Base-by-base conservation (phyloP, 179 eudicot genomes). In the Silene noctiflora region DNA sequence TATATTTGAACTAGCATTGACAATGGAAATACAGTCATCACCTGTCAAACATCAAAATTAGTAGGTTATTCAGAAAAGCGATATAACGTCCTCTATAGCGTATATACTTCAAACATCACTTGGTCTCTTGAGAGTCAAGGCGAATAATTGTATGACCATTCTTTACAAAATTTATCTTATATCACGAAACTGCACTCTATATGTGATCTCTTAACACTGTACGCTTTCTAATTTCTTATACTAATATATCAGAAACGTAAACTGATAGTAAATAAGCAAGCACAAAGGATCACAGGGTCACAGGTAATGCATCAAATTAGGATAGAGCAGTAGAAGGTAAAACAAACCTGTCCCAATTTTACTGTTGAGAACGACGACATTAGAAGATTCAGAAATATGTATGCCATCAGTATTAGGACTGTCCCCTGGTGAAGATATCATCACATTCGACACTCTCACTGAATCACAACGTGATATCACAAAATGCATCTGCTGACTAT, bases 1-100 rank as follows among this genome's bases (percentile, higher is more conserved):
- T 82, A 94, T 91, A 75, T 51, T 80, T 75, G 97, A 89, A 78
- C 96, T 91, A 14, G 80, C 97, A 76, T 82, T 91, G 39, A 91
- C 97, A 16, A 94, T 94, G 17, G 98, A 94, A 77, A 94, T 76
- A 81, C 98, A 94, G 76, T 94, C 98, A 77, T 94, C 98, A 67
- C 98, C 97, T 94, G 69, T 51, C 68, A 62, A 62, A 25, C 75
- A 29, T 35, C 24, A 71, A 16, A 64, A 35, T 46, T 6, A 9
- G 13, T 39, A 63, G 61, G 60, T 62, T 73, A 75, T 75, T 51
- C 68, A 70, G 78, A 24, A 27, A 31, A 3, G 20, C 19, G 39
- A 69, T 60, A 2, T 27, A 1, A 63, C 13, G 42, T 39, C 58
- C 31, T 74, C 46, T 12, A 4, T 22, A 33, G 60, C 46, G 13